Evolutionary conservation across 2,329 filamentous ascomycete genomes (phyloP), one percentile per base, ranked within the genome.

Genomic region (Colletotrichum sp.): DNA sequence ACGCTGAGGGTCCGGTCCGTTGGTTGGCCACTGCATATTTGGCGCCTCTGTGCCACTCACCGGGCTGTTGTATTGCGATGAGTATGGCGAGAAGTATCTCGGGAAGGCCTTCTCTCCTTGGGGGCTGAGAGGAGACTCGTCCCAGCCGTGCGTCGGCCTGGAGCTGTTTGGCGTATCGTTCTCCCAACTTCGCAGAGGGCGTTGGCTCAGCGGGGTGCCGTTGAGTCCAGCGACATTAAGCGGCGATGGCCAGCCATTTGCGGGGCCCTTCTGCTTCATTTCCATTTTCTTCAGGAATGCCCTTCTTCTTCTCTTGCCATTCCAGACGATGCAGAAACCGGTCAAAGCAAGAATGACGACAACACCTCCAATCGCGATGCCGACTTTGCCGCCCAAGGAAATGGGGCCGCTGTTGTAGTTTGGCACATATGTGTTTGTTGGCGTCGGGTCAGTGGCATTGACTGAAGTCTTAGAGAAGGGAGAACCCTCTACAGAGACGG

Each of bases 81-180:
- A 87, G 80, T 93, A 93, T 0, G 92, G 91, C 5, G 90, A 92
- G 77, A 92, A 88, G 82, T 92, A 91, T 8, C 85, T 87, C 1
- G 85, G 83, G 77, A 85, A 86, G 0, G 79, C 75, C 75, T 83
- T 83, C 61, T 88, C 86, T 3, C 85, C 85, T 59, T 80, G 81
- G 3, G 84, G 85, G 61, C 87, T 90, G 72, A 87, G 78, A 0
- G 87, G 91, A 30, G 88, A 91, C 77, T 76, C 74, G 28, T 89
- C 88, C 90, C 90, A 92, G n/a, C n/a, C n/a, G n/a, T n/a, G n/a
- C n/a, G n/a, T n/a, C n/a, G n/a, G n/a, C n/a, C n/a, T n/a, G n/a
- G n/a, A n/a, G n/a, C n/a, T n/a, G n/a, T n/a, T n/a, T n/a, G n/a
- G 26, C 26, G 26, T 28, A 1, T 28, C 26, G 26, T 28, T 26